Evolutionary conservation across 1,284 basidiomycete genomes (phyloP), one percentile per base, ranked within the genome.

Genomic region (Melampsora medusae): DNA sequence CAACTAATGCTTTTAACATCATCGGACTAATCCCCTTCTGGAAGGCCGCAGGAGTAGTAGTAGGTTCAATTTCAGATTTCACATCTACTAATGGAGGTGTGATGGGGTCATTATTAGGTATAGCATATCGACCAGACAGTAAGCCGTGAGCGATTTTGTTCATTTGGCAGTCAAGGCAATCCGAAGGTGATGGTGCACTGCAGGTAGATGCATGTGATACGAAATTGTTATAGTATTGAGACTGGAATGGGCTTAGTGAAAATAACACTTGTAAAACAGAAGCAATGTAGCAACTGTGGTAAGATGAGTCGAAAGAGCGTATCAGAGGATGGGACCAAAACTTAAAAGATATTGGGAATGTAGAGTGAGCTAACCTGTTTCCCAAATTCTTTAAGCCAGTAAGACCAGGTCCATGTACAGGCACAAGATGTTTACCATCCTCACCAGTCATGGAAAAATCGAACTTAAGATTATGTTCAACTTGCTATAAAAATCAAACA

Each of bases 371-470:
- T 46, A 74, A 89, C 91, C 90, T 93, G 84, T 98, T 99, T 1
- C 96, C 97, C 0, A 99, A 88, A 82, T 99, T 99, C 59, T 89
- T 86, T 1, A 99, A 85, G 1, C 96, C 97, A 0, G 96, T 98
- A 53, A 94, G 83, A 0, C 92, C 92, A 0, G 90, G 89, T 0
- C 96, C 97, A 81, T 91, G 96, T 16, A 97, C 84, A 0, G 95
- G 95, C 81, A 92, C 88, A 6, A 98, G 86, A 10, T 92, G 90
- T 70, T 91, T 90, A 10, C 95, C 96, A 72, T 93, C 90, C 76
- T 95, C 92, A n/a, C 88, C 89, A 0, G 91, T 93, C 81, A 99
- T 89, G 3, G 91, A 93, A 83, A 99, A 98, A 83, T 98, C 95
- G 81, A 94, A 98, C 75, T 89, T 90, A 70, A 97, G 86, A 81